A percentile compares a stretch with the other conserved stretches of the same genome.
phyloP scores from a whole-genome alignment of 345 rosid genomes.

The Turnera subulata region DNA sequence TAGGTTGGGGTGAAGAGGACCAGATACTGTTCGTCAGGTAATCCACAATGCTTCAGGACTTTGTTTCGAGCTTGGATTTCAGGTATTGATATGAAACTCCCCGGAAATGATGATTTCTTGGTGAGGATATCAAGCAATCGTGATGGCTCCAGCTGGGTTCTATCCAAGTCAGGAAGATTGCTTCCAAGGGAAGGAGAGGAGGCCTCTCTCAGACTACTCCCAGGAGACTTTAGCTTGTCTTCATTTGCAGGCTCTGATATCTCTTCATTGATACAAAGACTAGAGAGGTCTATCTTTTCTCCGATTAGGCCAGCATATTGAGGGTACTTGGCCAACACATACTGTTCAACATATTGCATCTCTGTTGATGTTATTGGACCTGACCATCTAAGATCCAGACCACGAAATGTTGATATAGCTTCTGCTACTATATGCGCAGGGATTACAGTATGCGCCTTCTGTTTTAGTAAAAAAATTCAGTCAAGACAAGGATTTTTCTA shows the following conservation, averaged over 20 bases:
- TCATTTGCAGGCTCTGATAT: constrained; percentile 30
- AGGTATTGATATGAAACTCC: constrained; percentile 66
- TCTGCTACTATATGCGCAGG: constrained; percentile 73
- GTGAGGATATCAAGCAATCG: constrained; percentile 61
- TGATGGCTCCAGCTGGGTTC: constrained; percentile 57
- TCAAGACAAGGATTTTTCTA: not conserved
- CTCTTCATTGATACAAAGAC: constrained; percentile 51
- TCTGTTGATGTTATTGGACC: constrained; percentile 70
- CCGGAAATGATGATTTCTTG: constrained; percentile 60
- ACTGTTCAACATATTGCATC: constrained; percentile 62
- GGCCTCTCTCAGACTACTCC: constrained; percentile 33
- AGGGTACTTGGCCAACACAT: constrained; percentile 64
- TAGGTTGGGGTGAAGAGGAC: constrained; percentile 61
- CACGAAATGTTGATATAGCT: constrained; percentile 66
- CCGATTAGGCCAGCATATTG: constrained; percentile 60
- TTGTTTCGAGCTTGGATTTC: constrained; percentile 63
- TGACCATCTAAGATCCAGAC: constrained; percentile 66
- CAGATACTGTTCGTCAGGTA: constrained; percentile 51
- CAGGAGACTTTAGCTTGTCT: constrained; percentile 40
- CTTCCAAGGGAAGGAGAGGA: constrained; percentile 29
- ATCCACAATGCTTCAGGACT: constrained; percentile 58
- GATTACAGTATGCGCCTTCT: constrained; percentile 58
- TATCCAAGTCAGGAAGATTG: constrained; percentile 48
- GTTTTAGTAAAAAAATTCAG: constrained; percentile 13
- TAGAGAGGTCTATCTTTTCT: constrained; percentile 45